Conservation (phyloP, 2,329 filamentous ascomycete genomes). For the Sclerotinia sclerotiorum region DNA sequence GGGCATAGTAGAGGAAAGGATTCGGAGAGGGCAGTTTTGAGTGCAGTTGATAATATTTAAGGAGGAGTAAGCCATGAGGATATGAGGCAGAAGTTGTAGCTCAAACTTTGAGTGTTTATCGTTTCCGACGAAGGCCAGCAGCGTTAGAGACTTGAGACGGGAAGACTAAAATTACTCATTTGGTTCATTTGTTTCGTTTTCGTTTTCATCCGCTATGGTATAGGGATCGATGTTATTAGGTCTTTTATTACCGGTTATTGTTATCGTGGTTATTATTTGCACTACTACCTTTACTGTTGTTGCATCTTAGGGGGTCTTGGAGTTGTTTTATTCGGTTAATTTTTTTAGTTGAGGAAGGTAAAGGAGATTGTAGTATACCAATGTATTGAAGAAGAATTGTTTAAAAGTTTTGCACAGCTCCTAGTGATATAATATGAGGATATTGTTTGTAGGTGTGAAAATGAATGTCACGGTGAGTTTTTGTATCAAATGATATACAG, state of each 20-base stretch:
- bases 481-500: not conserved
- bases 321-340: not conserved
- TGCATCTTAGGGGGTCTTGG: not conserved
- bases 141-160: not conserved
- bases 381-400: not conserved
- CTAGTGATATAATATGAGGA: not conserved
- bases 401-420: not conserved
- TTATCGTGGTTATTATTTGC: not conserved
- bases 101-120: not conserved
- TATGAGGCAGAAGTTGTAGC: not conserved
- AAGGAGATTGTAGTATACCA: not conserved
- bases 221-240: not conserved
- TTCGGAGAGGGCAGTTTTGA: constrained; percentile 29
- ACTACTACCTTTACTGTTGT: constrained; percentile 10
- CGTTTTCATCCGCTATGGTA: not conserved
- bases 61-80: not conserved
- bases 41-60: constrained; percentile 35
- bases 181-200: not conserved
- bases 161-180: not conserved
- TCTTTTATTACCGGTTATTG: not conserved
- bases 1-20: constrained; percentile 23
- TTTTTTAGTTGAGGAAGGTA: not conserved
- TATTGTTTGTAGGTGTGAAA: not conserved
- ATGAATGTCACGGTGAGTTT: not conserved
- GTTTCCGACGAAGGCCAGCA: not conserved